These are phyloP conservation scores for Colletotrichum trifolii DNA, from an alignment of 2,329 filamentous ascomycete genomes.

Conservation along the genomic window DNA sequence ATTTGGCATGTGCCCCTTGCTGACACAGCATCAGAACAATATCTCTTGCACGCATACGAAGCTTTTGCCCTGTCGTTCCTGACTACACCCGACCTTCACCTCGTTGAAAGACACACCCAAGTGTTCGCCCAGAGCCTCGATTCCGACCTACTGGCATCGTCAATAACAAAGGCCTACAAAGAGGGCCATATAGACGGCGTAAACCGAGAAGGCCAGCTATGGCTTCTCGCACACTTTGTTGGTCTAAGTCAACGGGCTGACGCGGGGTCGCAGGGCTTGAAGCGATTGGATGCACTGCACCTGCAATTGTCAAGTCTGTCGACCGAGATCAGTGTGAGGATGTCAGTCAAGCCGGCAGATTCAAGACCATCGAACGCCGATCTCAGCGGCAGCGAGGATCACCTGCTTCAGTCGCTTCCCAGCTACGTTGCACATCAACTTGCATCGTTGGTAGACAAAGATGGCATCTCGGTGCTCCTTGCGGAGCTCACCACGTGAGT, in stretches of 20 bases:
- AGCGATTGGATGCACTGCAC: constrained; percentile 64
- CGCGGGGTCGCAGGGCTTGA: constrained; percentile 48
- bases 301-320: constrained; percentile 64
- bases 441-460: constrained; percentile 77
- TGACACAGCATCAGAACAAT: constrained; percentile 1
- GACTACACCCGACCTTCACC: constrained; percentile 46
- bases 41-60: constrained; percentile 43
- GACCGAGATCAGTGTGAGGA: constrained; percentile 60
- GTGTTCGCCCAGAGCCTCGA: constrained; percentile 52
- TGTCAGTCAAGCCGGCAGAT: constrained; percentile 42
- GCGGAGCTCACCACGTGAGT: constrained; percentile 37
- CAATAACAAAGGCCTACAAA: constrained; percentile 52
- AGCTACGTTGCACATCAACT: constrained; percentile 74
- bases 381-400: constrained; percentile 39
- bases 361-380: constrained; percentile 30
- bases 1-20: constrained; percentile 5
- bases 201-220: constrained; percentile 62
- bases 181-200: constrained; percentile 39
- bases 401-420: constrained; percentile 51
- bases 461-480: constrained; percentile 75
- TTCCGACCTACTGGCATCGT: constrained; percentile 52
- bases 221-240: constrained; percentile 76
- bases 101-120: constrained; percentile 54
- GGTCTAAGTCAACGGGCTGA: constrained; percentile 59
- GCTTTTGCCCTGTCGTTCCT: constrained; percentile 54